Base-by-base conservation (phyloP, 352 stramenopile species). In the Phytophthora sp. region DNA sequence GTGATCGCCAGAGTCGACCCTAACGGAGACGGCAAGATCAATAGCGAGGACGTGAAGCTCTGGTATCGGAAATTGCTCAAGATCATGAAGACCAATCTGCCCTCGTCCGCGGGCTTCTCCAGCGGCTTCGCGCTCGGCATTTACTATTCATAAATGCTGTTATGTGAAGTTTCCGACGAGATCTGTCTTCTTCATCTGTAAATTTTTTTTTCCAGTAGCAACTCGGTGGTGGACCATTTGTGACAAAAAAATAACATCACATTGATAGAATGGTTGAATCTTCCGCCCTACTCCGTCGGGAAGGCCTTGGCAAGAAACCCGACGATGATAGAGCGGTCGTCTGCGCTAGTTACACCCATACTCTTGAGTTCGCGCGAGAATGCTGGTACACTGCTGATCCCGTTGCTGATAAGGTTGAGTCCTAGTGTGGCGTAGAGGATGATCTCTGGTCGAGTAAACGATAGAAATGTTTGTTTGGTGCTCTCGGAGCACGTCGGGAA, bases 1-100 rank as follows among this genome's bases (percentile, higher is more conserved):
- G 81, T 93, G 39, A 87, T 94, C 57, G 71, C 71, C 18, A 81
- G 83, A n/a, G 81, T 96, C 26, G 89, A 97, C 66, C 76, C 81
- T 0, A 85, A 96, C 66, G 80, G 82, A 57, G 88, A 96, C 49
- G 88, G 86, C 64, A 95, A 95, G 77, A 85, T 97, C 69, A 84
- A 88, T 38, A 84, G 80, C 63, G 69, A 90, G 33, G 89, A 97
- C 63, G 59, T 94, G 53, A 81, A 95, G 57, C 72, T 93, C 33
- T 94, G 80, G 75, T 84, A 90, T 65, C 56, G 84, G 24, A 84
- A 87, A 41, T 68, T 95, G 24, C 64, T 88, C 60, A 79, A 73
- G 36, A 69, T 91, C 51, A 79, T 96, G 61, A 86, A 93, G 69
- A 76, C 86, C 42, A 96, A 96, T 60, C 49, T 97, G 57, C 84